phyloP scores from a whole-genome alignment of 2,329 filamentous ascomycete genomes.

The Cladophialophora psammophila region DNA sequence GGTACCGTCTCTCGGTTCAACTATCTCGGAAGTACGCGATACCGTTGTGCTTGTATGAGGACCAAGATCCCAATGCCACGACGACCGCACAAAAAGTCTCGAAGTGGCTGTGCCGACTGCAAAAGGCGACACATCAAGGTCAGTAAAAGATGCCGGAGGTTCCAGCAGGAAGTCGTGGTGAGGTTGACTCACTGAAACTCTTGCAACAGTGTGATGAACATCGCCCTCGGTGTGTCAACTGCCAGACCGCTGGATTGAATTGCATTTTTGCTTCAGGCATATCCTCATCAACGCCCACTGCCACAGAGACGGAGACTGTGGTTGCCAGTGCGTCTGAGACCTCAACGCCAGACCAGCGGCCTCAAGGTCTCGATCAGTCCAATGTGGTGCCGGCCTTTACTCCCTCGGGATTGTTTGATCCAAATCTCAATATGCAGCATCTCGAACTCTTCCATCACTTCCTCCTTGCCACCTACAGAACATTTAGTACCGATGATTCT shows the following conservation, averaged over 20 bases:
- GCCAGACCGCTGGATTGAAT: constrained; percentile 38
- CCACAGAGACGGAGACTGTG: background rate
- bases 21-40: background rate
- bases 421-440: constrained; percentile 43
- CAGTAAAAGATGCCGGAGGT: background rate
- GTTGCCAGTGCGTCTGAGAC: constrained; percentile 2
- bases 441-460: constrained; percentile 44
- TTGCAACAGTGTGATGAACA: constrained; percentile 45
- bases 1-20: background rate
- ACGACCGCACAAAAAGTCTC: constrained; percentile 49
- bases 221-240: constrained; percentile 46
- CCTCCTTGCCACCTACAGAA: constrained; percentile 26
- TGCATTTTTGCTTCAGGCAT: constrained; percentile 29
- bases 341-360: constrained; percentile 14
- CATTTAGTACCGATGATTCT: constrained; percentile 41
- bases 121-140: constrained; percentile 51
- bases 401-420: constrained; percentile 18
- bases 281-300: background rate
- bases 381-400: background rate
- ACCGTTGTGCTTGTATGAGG: background rate
- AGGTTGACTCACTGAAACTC: background rate
- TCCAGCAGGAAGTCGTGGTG: background rate
- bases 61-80: constrained; percentile 28
- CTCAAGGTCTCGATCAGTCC: constrained; percentile 1
- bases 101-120: constrained; percentile 49